A percentile compares a stretch with the other conserved stretches of the same genome.
Conservation (phyloP, 805 yeast genomes). For the Zygoascus tannicola region DNA sequence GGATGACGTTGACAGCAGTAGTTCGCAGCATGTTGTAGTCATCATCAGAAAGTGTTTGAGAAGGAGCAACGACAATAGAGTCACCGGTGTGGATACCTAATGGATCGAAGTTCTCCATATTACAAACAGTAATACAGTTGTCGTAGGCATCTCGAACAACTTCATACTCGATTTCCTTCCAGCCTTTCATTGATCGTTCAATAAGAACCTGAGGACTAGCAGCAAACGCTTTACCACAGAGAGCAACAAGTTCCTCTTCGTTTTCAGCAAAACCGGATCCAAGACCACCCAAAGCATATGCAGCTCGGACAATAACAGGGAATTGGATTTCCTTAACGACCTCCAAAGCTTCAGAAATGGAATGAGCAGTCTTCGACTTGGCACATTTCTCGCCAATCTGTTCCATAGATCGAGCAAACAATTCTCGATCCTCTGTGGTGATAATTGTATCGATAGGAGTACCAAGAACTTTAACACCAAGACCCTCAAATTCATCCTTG, state of each 20-base stretch:
- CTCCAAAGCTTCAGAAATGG: constrained; percentile 68
- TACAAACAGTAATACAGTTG: constrained; percentile 97
- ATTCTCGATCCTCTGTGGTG: constrained; percentile 96
- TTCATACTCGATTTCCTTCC: constrained; percentile 98
- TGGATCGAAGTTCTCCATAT: constrained; percentile 98
- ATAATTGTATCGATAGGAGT: constrained; percentile 93
- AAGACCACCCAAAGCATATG: constrained; percentile 93
- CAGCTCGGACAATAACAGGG: constrained; percentile 96
- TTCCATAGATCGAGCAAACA: constrained; percentile 89
- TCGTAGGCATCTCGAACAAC: constrained; percentile 96
- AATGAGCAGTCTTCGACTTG: constrained; percentile 74
- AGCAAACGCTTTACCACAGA: constrained; percentile 89
- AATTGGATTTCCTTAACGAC: constrained; percentile 85
- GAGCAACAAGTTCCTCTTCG: constrained; percentile 67
- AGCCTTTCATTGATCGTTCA: constrained; percentile 95
- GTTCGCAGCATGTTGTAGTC: constrained; percentile 97
- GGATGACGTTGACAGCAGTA: constrained; percentile 92
- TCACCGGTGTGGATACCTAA: constrained; percentile 98
- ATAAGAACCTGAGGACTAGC: constrained; percentile 93
- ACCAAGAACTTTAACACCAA: constrained; percentile 94
- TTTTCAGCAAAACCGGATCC: constrained; percentile 97
- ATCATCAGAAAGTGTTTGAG: constrained; percentile 93
- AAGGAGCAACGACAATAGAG: constrained; percentile 97
- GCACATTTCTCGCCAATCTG: constrained; percentile 96
- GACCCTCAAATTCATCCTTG: constrained; percentile 86